Percentiles rank a stretch among this genome's conserved stretches.
These are phyloP conservation scores for Syzygium malaccense DNA, from an alignment of 441 rosid genomes.

Conservation along the genomic window DNA sequence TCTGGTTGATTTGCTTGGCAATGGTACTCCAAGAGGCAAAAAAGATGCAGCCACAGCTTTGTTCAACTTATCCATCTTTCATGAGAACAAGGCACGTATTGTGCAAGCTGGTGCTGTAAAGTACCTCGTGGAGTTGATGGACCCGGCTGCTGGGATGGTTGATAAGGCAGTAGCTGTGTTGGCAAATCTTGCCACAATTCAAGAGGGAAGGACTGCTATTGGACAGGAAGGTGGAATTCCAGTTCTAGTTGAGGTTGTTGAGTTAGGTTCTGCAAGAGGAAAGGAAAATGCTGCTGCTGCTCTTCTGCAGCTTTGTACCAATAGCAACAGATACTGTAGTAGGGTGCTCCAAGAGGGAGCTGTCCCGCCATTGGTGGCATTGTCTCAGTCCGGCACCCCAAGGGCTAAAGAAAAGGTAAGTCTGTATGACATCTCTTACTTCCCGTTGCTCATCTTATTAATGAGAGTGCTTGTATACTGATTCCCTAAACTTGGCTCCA, in stretches of 20 bases:
- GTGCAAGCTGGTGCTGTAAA: constrained; percentile 81
- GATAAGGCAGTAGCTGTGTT: constrained; percentile 92
- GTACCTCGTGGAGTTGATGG: constrained; percentile 85
- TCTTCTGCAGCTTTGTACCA: constrained; percentile 67
- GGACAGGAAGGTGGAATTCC: constrained; percentile 79
- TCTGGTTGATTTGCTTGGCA: constrained; percentile 74
- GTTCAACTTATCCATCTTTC: constrained; percentile 70
- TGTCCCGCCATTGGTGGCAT: constrained; percentile 83
- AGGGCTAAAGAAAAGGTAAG: constrained; percentile 84
- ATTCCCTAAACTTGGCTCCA: background rate
- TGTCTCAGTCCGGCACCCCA: constrained; percentile 76
- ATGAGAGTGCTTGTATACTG: background rate
- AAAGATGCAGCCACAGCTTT: constrained; percentile 88
- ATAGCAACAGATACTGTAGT: constrained; percentile 46
- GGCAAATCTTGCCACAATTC: constrained; percentile 80
- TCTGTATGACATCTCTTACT: background rate
- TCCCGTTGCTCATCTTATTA: background rate
- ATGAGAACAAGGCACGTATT: constrained; percentile 67
- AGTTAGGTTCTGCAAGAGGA: constrained; percentile 87
- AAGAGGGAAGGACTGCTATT: constrained; percentile 68
- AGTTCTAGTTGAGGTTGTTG: constrained; percentile 83
- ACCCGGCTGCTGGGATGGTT: constrained; percentile 90
- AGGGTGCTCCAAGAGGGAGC: constrained; percentile 86
- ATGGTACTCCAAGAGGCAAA: constrained; percentile 79
- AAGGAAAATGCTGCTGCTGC: constrained; percentile 97